Evolutionary conservation across 176 grass and related monocot genomes (phyloP).

Genomic region (Phoenix dactylifera): DNA sequence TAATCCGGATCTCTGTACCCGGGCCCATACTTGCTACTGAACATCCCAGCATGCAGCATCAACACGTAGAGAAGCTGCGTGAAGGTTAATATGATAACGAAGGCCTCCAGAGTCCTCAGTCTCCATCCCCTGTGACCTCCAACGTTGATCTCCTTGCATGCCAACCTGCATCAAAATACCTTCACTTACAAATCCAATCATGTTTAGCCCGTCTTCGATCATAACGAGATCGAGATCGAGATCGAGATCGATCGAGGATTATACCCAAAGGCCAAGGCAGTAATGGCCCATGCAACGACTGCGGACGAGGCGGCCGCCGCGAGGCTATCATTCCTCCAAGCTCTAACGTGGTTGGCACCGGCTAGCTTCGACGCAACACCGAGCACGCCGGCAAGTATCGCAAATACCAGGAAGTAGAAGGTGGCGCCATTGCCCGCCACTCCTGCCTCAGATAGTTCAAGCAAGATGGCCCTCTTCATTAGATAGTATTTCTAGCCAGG

Average conservation of each 20-base stretch:
- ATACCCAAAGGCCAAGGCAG: conserved; percentile 66
- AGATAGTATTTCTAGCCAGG: not conserved
- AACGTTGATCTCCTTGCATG: conserved; percentile 51
- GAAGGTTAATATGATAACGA: conserved; percentile 28
- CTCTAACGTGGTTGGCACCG: conserved; percentile 43
- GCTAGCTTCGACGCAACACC: conserved; percentile 46
- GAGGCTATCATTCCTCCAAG: conserved; percentile 52
- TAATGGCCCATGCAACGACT: conserved; percentile 60
- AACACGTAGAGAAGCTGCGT: conserved; percentile 50
- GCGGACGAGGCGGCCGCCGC: conserved; percentile 36
- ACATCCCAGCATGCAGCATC: conserved; percentile 42
- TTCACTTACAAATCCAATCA: not conserved
- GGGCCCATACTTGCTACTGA: conserved; percentile 29
- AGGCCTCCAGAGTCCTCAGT: conserved; percentile 44
- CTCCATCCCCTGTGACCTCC: conserved; percentile 44
- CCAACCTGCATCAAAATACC: conserved; percentile 17
- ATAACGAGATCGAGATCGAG: not conserved
- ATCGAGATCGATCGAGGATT: not conserved
- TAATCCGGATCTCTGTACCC: conserved; percentile 62
- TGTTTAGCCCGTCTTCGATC: not conserved
- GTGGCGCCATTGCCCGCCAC: conserved; percentile 69
- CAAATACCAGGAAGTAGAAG: conserved; percentile 70
- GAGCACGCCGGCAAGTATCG: conserved; percentile 62
- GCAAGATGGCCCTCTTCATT: too few species aligned
- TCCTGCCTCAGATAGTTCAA: conserved; percentile 11